phyloP scores from a whole-genome alignment of 2,329 filamentous ascomycete species.

The Calonectria henricotiae region DNA sequence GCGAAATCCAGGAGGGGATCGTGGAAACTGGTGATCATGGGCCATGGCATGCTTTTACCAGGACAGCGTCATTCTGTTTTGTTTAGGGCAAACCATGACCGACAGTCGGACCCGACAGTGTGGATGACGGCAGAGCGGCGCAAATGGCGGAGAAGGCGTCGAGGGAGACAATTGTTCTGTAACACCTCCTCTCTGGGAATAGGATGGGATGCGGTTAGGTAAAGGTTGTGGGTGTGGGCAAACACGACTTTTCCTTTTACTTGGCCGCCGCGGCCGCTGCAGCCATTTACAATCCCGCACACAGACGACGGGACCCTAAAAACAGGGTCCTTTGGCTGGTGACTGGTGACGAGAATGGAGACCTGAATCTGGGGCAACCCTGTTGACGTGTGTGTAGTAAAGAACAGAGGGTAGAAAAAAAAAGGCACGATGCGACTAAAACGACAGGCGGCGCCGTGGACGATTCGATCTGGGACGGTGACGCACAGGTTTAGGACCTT shows the following conservation, averaged over 20 bases:
- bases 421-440: slow-evolving; percentile 34
- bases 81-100: slow-evolving; percentile 32
- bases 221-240: slow-evolving; percentile 9
- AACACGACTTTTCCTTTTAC: slow-evolving; percentile 21
- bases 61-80: slow-evolving; percentile 37
- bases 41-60: slow-evolving; percentile 37
- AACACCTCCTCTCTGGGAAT: slow-evolving; percentile 27
- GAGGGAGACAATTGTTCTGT: slow-evolving; percentile 20
- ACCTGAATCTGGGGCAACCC: slow-evolving; percentile 28
- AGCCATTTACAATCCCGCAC: slow-evolving; percentile 33
- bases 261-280: slow-evolving; percentile 27
- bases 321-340: slow-evolving; percentile 27
- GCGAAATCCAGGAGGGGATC: slow-evolving; percentile 33
- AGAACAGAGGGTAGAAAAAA: slow-evolving; percentile 9
- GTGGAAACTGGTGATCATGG: slow-evolving; percentile 35
- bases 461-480: slow-evolving; percentile 53
- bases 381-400: slow-evolving; percentile 32
- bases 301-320: slow-evolving; percentile 28
- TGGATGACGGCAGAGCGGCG: slow-evolving; percentile 33
- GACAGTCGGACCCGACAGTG: slow-evolving; percentile 37
- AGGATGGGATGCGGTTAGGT: slow-evolving; percentile 11
- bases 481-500: slow-evolving; percentile 53
- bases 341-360: slow-evolving; percentile 21
- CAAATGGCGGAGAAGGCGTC: slow-evolving; percentile 33
- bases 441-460: slow-evolving; percentile 39